Conservation (phyloP, 148 eudicot species). For the Rhododendron ferrugineum region DNA sequence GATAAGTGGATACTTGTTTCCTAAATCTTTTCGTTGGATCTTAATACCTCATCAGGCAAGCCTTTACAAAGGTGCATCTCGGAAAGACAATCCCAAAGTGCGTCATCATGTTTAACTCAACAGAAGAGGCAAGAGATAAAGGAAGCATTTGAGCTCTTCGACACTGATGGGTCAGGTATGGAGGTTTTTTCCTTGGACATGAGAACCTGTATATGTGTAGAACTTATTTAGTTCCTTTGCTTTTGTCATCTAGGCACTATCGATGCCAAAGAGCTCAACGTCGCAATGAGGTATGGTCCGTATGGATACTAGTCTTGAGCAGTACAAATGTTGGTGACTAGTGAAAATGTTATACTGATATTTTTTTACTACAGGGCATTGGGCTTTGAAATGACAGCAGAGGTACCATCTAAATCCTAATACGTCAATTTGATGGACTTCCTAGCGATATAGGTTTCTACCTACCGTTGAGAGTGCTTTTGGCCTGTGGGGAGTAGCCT, state of each 20-base stretch:
- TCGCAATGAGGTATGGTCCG: slow-evolving; percentile 80
- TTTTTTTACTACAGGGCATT: slow-evolving; percentile 56
- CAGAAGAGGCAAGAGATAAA: slow-evolving; percentile 89
- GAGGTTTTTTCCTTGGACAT: background rate
- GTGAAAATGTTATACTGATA: background rate
- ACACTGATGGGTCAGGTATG: slow-evolving; percentile 93
- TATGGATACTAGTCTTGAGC: background rate
- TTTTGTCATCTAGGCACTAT: slow-evolving; percentile 41
- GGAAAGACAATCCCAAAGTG: slow-evolving; percentile 69
- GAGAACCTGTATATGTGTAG: background rate
- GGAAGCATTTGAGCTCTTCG: slow-evolving; percentile 96
- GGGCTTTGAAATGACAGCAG: slow-evolving; percentile 92
- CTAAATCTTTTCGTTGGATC: background rate
- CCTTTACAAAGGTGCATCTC: slow-evolving; percentile 25
- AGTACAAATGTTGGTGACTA: background rate
- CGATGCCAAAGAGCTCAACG: slow-evolving; percentile 67
- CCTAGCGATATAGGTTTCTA: background rate
- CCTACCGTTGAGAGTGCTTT: background rate
- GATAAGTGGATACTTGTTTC: background rate
- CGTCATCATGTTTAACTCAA: slow-evolving; percentile 62
- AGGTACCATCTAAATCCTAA: slow-evolving; percentile 42
- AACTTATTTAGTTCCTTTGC: background rate
- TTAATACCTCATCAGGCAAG: slow-evolving; percentile 18
- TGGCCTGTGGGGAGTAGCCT: background rate
- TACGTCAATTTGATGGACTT: background rate